Percentiles rank a stretch among this genome's conserved stretches.
These are phyloP conservation scores for Simplicillium sp. DNA, from an alignment of 2,329 filamentous ascomycete genomes.

Conservation along the genomic window DNA sequence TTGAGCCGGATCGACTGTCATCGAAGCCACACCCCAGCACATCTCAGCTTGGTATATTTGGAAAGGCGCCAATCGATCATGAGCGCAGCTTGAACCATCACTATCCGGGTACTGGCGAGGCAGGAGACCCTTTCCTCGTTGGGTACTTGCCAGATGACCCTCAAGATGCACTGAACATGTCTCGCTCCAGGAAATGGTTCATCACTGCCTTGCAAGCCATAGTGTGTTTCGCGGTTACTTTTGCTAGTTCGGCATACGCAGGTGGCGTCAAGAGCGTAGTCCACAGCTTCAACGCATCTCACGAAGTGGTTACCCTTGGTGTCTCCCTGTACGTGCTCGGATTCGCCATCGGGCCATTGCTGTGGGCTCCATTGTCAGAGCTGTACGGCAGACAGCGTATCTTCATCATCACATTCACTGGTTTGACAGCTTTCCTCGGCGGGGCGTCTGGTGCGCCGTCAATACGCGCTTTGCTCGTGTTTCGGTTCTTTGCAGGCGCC, in stretches of 20 bases:
- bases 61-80: too few relatives aligned
- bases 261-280: conserved; percentile 42
- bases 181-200: background rate
- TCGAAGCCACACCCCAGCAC: too few relatives aligned
- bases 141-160: background rate
- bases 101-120: background rate
- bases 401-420: conserved; percentile 40
- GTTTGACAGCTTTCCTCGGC: conserved; percentile 46
- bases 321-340: conserved; percentile 50
- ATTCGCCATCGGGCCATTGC: conserved; percentile 43
- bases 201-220: background rate
- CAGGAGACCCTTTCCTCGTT: background rate
- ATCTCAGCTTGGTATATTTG: too few relatives aligned
- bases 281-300: conserved; percentile 56
- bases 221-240: background rate
- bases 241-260: background rate
- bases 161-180: background rate
- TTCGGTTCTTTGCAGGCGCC: conserved; percentile 51
- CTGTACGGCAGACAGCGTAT: conserved; percentile 45
- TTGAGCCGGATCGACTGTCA: too few relatives aligned
- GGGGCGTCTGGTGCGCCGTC: conserved; percentile 41
- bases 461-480: conserved; percentile 44
- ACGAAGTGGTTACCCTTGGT: conserved; percentile 61
- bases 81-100: too few relatives aligned
- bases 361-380: conserved; percentile 54